Base-by-base conservation (phyloP, 257 asterid genomes). In the Nicotiana otophora region DNA sequence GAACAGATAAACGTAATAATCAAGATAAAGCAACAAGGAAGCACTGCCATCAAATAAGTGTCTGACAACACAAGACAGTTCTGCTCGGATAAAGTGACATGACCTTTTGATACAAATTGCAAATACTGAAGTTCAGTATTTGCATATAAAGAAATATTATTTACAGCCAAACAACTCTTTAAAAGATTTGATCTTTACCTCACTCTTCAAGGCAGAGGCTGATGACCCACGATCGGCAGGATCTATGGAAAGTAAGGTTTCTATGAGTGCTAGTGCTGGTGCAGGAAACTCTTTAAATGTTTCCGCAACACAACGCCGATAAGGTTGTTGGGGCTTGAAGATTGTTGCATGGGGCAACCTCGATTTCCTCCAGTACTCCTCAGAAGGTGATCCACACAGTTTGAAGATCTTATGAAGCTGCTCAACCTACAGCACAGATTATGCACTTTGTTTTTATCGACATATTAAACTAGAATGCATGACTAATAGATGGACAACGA, bases 361-460 rank as follows among this genome's bases (percentile, higher is more conserved):
- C 16, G 99, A 92, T 84, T 93, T 96, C 88, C 89, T 92, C 99
- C 99, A 96, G 82, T 94, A 94, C 85, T 96, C 99, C 88, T 96
- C 99, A 1, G 93, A 90, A 19, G 99, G 99, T 19, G 99, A 96
- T 46, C 99, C 99, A 82, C 99, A 96, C 65, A 96, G 97, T 88
- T 96, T 96, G 89, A 96, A 96, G 81, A 96, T 96, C 85, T 96
- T 96, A 85, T 96, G 99, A 62, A 96, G 84, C 89, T 96, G 99
- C 90, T 96, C 99, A 77, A 96, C 99, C 99, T 95, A 86, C 80
- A 77, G 46, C 62, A 42, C 36, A 83, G 81, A 83, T 46, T 81
- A 65, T 72, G 83, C 51, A 69, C 61, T 30, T 58, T 78, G 30
- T 55, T 28, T 10, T 30, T 10, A 31, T 67, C 48, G 79, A 69